Percentiles rank a stretch among this genome's conserved stretches.
Conservation (phyloP, 208 protist genomes). For the Strigomonas culicis region DNA sequence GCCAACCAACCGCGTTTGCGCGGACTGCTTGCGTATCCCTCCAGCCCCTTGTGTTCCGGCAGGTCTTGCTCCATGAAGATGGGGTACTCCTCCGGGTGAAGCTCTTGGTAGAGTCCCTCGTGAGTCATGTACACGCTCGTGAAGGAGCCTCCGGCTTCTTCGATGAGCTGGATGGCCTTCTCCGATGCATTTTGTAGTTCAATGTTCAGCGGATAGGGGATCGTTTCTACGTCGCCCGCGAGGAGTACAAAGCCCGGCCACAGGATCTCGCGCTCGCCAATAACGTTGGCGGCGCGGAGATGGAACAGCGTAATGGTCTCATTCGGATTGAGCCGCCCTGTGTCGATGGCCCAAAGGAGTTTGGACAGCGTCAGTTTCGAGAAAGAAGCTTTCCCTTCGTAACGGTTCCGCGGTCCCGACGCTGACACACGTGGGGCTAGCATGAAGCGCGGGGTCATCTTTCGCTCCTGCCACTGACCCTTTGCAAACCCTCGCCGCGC, state of each 20-base stretch:
- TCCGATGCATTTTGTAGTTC: conserved; percentile 88
- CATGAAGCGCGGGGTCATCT: conserved; percentile 91
- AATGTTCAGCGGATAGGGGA: conserved; percentile 83
- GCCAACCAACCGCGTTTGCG: conserved; percentile 78
- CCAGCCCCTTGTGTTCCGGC: conserved; percentile 74
- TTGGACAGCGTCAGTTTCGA: conserved; percentile 65
- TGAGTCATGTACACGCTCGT: conserved; percentile 87
- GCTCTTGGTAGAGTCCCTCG: conserved; percentile 86
- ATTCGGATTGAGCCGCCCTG: conserved; percentile 82
- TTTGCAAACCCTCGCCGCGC: conserved; percentile 65
- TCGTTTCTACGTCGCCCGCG: conserved; percentile 46
- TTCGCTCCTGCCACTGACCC: conserved; percentile 88
- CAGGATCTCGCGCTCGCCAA: conserved; percentile 69
- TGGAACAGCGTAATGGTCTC: conserved; percentile 88
- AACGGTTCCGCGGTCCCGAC: conserved; percentile 77
- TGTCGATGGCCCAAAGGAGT: conserved; percentile 87
- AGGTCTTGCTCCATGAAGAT: conserved; percentile 80
- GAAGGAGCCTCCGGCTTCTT: conserved; percentile 86
- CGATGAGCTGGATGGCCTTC: conserved; percentile 75
- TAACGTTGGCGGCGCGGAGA: conserved; percentile 63
- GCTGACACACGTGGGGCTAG: conserved; percentile 82
- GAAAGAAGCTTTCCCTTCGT: conserved; percentile 82
- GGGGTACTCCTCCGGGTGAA: conserved; percentile 85
- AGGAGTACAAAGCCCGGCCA: conserved; percentile 88
- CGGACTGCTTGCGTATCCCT: conserved; percentile 68